A percentile compares a stretch with the other conserved stretches of the same genome.
Conservation (phyloP, 108 stramenopile species). For the Skeletonema menzelii region DNA sequence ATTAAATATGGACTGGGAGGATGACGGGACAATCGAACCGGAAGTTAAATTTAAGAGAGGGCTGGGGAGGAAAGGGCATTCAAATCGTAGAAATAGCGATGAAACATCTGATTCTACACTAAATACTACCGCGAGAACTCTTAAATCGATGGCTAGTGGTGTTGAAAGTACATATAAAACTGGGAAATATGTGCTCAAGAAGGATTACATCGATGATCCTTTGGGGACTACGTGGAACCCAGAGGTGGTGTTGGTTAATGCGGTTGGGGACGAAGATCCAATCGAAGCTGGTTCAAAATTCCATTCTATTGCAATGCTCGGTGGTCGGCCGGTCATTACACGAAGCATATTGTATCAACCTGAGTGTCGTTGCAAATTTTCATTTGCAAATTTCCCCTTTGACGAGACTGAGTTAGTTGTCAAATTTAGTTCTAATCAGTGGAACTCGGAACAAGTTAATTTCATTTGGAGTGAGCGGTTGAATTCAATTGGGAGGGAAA, state of each 20-base stretch:
- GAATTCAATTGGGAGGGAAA: neutral
- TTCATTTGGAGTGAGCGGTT: slow-evolving; percentile 37
- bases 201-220: slow-evolving; percentile 12
- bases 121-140: neutral
- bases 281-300: slow-evolving; percentile 34
- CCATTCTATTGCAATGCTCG: slow-evolving; percentile 35
- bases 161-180: slow-evolving; percentile 10
- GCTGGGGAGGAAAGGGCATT: neutral
- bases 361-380: slow-evolving; percentile 41
- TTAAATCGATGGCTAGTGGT: neutral
- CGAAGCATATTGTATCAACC: slow-evolving; percentile 39
- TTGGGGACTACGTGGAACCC: slow-evolving; percentile 36
- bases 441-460: slow-evolving; percentile 35
- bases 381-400: slow-evolving; percentile 41
- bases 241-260: slow-evolving; percentile 36
- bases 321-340: slow-evolving; percentile 27
- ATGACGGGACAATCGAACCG: slow-evolving; percentile 42
- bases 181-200: slow-evolving; percentile 29
- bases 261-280: slow-evolving; percentile 26
- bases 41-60: slow-evolving; percentile 28
- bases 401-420: slow-evolving; percentile 42
- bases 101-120: neutral
- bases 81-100: neutral
- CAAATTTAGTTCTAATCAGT: slow-evolving; percentile 40
- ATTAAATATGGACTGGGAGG: slow-evolving; percentile 41